These are phyloP conservation scores for Cochlearia excelsa DNA, from an alignment of 345 rosid species.

Conservation along the genomic window DNA sequence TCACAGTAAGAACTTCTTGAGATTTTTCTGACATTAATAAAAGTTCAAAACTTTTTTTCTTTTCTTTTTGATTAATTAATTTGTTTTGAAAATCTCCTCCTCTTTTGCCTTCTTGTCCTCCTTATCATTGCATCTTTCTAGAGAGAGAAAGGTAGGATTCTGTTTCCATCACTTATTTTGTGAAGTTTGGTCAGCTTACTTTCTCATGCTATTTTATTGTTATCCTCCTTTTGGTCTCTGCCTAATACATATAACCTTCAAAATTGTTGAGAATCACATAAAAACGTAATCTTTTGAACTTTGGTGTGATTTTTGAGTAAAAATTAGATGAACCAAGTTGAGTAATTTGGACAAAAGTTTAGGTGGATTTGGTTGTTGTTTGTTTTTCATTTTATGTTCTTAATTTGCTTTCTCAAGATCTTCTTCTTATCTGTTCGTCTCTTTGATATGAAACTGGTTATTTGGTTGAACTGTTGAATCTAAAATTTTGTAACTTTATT, in stretches of 20 bases:
- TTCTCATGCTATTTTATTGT: slow-evolving; percentile 20
- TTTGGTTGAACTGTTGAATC: slow-evolving; percentile 3
- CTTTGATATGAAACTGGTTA: background rate
- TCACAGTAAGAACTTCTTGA: slow-evolving; percentile 7
- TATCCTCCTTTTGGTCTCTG: background rate
- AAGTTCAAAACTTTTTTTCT: slow-evolving; percentile 31
- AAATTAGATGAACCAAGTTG: slow-evolving; percentile 15
- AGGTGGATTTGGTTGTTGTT: slow-evolving; percentile 17
- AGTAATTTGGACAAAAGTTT: background rate
- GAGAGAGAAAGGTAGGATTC: slow-evolving; percentile 14
- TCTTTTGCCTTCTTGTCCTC: slow-evolving; percentile 1
- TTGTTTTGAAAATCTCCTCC: slow-evolving; percentile 27
- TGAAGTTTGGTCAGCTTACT: slow-evolving; percentile 13
- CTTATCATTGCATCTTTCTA: background rate
- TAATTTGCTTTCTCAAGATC: slow-evolving; percentile 20
- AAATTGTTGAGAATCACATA: background rate
- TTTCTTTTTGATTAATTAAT: slow-evolving; percentile 20
- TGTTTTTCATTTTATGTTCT: background rate
- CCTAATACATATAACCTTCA: background rate
- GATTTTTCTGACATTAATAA: slow-evolving; percentile 28
- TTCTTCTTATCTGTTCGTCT: background rate
- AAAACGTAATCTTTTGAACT: slow-evolving; percentile 16
- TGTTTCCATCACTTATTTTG: slow-evolving; percentile 29
- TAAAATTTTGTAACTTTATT: slow-evolving; percentile 12
- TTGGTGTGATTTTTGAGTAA: slow-evolving; percentile 3